Evolutionary conservation across 2,329 filamentous ascomycete species (phyloP).

Genomic region (Claviceps pazoutovae): DNA sequence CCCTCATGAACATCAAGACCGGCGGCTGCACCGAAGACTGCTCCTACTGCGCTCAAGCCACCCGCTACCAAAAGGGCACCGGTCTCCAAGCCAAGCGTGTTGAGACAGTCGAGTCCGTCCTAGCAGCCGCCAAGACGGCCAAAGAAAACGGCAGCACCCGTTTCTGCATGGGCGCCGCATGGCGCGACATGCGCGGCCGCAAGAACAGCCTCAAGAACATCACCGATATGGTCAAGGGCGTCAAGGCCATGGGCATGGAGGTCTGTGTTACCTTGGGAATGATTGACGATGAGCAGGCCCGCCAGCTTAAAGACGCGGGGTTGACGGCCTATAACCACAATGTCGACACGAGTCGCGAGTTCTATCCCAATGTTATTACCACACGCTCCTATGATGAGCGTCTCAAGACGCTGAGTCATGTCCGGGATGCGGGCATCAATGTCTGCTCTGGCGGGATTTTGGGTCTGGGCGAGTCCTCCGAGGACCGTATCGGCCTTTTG

Average conservation of each 20-base stretch:
- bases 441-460: slow-evolving; percentile 86
- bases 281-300: slow-evolving; percentile 71
- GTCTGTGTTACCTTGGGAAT: slow-evolving; percentile 88
- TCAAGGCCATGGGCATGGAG: slow-evolving; percentile 74
- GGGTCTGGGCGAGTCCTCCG: slow-evolving; percentile 64
- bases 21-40: slow-evolving; percentile 88
- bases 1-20: slow-evolving; percentile 93
- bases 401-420: slow-evolving; percentile 62
- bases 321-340: slow-evolving; percentile 93
- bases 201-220: slow-evolving; percentile 75
- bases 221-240: slow-evolving; percentile 72
- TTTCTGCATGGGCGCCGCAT: slow-evolving; percentile 92
- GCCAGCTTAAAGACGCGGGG: slow-evolving; percentile 69
- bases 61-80: slow-evolving; percentile 61
- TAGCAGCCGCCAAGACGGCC: slow-evolving; percentile 62
- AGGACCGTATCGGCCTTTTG: slow-evolving; percentile 70
- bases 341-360: slow-evolving; percentile 77
- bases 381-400: slow-evolving; percentile 81
- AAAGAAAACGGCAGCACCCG: slow-evolving; percentile 75
- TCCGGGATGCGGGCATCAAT: slow-evolving; percentile 74
- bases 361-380: slow-evolving; percentile 75
- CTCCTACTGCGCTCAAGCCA: slow-evolving; percentile 83
- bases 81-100: slow-evolving; percentile 70
- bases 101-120: slow-evolving; percentile 65
- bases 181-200: slow-evolving; percentile 85